Evolutionary conservation across 164 flowering plant genomes (phyloP).

Genomic region (Vitis rotundifolia): DNA sequence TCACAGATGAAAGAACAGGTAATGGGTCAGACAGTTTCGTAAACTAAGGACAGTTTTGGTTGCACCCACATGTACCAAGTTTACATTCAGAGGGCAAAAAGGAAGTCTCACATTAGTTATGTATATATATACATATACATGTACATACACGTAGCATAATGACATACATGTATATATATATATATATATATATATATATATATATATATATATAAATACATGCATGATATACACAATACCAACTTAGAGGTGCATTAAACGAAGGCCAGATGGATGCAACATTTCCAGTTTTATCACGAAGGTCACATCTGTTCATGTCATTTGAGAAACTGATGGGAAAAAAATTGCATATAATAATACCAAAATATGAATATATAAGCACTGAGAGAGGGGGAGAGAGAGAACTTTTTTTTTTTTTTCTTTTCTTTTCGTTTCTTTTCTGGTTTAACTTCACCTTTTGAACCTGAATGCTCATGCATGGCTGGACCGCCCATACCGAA

Average conservation of each 20-base stretch:
- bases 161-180: too few species aligned
- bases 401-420: neutral
- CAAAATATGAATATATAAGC: neutral
- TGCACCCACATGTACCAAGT: too few species aligned
- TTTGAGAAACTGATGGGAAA: neutral
- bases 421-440: too few species aligned
- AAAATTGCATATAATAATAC: neutral
- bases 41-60: too few species aligned
- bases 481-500: conserved; percentile 19
- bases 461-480: conserved; percentile 28
- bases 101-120: too few species aligned
- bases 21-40: neutral
- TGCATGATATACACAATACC: too few species aligned
- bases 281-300: conserved; percentile 16
- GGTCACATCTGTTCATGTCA: conserved; percentile 24
- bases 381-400: neutral
- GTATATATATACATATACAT: too few species aligned
- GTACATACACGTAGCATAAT: too few species aligned
- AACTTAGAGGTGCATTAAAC: conserved; percentile 15
- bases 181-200: too few species aligned
- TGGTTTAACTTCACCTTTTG: conserved; percentile 6
- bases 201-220: too few species aligned
- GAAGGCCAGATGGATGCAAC: conserved; percentile 11
- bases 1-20: neutral
- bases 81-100: too few species aligned